These are phyloP conservation scores for Kodamaea fungicola DNA, from an alignment of 1,139 yeast species.

Conservation along the genomic window DNA sequence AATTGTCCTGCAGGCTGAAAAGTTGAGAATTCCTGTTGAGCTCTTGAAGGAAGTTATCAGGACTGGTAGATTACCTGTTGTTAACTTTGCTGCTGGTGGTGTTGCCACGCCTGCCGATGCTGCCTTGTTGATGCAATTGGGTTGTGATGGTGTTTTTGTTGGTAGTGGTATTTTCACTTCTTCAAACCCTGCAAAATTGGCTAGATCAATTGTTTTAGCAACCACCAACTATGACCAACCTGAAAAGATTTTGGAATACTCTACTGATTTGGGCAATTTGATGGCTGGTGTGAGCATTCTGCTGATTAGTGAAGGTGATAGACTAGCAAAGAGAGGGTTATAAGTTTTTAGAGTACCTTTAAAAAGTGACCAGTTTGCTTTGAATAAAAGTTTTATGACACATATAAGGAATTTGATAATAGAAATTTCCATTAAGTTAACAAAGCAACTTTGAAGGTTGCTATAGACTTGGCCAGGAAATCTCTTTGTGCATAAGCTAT, in stretches of 20 bases:
- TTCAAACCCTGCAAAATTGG: constrained; percentile 69
- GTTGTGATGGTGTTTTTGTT: constrained; percentile 89
- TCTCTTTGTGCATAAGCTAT: too few relatives aligned
- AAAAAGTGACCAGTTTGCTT: too few relatives aligned
- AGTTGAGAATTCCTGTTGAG: constrained; percentile 58
- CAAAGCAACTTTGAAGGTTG: too few relatives aligned
- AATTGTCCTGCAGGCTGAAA: constrained; percentile 49
- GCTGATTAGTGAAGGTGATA: constrained; percentile 45
- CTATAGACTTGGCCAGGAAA: too few relatives aligned
- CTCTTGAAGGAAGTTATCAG: constrained; percentile 51
- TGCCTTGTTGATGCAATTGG: constrained; percentile 83
- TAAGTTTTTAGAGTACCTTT: too few relatives aligned
- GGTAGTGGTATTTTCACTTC: constrained; percentile 89
- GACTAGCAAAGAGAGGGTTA: constrained; percentile 48
- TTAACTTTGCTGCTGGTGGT: constrained; percentile 89
- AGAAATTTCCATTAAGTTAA: too few relatives aligned
- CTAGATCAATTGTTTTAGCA: constrained; percentile 78
- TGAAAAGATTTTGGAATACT: constrained; percentile 59
- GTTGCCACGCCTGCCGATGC: constrained; percentile 91
- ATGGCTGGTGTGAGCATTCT: constrained; percentile 68
- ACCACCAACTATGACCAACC: constrained; percentile 74
- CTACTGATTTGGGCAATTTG: constrained; percentile 73
- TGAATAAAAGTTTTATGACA: too few relatives aligned
- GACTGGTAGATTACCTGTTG: constrained; percentile 66
- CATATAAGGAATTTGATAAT: too few relatives aligned